phyloP scores from a whole-genome alignment of 208 protist genomes.

The Leishmania turanica region DNA sequence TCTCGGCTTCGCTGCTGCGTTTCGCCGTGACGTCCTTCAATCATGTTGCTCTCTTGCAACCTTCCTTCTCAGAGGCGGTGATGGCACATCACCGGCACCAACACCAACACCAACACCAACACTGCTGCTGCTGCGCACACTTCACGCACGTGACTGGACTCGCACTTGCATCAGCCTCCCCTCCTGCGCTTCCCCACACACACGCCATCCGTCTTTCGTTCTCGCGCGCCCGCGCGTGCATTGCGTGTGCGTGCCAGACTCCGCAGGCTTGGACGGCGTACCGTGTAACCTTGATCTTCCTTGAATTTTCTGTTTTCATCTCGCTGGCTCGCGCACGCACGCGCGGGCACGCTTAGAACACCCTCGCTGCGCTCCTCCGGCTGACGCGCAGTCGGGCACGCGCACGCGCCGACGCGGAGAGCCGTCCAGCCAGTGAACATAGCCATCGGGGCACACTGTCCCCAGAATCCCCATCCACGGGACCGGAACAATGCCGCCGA shows the following conservation, averaged over 20 bases:
- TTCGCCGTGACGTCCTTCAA: no score
- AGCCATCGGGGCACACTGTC: not conserved
- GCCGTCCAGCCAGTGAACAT: not conserved
- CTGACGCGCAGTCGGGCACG: not conserved
- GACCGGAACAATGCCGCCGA: constrained; percentile 1
- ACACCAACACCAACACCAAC: not conserved
- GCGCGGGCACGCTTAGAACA: no score
- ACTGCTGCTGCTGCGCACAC: not conserved
- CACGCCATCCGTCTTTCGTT: not conserved
- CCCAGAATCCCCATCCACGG: not conserved
- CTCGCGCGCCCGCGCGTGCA: not conserved
- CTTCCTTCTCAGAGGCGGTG: not conserved
- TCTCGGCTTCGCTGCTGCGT: no score
- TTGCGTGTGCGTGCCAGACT: no score
- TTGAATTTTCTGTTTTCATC: no score
- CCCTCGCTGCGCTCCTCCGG: not conserved
- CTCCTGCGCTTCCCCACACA: not conserved
- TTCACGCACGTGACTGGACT: not conserved
- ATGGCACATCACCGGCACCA: not conserved
- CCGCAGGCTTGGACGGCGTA: no score
- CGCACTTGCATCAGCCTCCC: not conserved
- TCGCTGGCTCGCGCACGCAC: no score
- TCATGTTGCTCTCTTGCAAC: not conserved
- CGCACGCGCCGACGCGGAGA: not conserved
- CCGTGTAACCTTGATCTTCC: no score